These are phyloP conservation scores for Paraconiothyrium sp. DNA, from an alignment of 2,329 filamentous ascomycete species.

Conservation along the genomic window DNA sequence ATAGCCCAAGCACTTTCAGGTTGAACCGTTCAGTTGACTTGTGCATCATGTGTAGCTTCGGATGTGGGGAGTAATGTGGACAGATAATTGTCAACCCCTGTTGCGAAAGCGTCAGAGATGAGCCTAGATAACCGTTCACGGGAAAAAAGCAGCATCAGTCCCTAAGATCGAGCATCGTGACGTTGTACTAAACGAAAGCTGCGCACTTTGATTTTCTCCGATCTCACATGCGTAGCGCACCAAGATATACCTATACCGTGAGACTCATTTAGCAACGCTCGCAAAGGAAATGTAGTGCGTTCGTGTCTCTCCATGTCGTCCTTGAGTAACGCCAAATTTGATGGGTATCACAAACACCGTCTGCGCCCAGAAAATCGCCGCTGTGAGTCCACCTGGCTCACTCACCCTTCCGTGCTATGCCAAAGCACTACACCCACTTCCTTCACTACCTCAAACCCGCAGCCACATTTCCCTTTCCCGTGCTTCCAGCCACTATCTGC, in stretches of 20 bases:
- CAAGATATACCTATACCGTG: not conserved
- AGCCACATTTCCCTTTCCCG: constrained; percentile 24
- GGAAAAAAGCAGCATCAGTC: no score
- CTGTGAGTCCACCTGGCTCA: not conserved
- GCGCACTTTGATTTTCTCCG: no score
- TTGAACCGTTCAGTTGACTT: no score
- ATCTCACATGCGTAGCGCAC: no score
- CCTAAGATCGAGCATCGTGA: no score
- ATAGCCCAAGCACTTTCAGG: no score
- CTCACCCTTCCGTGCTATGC: not conserved
- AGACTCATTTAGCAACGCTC: not conserved
- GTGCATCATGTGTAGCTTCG: no score
- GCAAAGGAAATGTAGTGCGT: not conserved
- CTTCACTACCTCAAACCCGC: not conserved
- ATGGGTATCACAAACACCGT: constrained; percentile 15
- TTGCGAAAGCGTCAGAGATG: no score
- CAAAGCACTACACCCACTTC: not conserved
- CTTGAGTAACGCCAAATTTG: constrained; percentile 3
- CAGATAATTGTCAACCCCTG: no score
- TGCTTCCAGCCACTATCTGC: constrained; percentile 35
- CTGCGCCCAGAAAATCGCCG: not conserved
- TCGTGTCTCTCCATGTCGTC: not conserved
- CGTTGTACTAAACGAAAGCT: no score
- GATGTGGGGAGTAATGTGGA: no score
- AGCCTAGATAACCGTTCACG: no score